Evolutionary conservation across 768 basidiomycete genomes (phyloP).

Genomic region (Leccinum variicolor): DNA sequence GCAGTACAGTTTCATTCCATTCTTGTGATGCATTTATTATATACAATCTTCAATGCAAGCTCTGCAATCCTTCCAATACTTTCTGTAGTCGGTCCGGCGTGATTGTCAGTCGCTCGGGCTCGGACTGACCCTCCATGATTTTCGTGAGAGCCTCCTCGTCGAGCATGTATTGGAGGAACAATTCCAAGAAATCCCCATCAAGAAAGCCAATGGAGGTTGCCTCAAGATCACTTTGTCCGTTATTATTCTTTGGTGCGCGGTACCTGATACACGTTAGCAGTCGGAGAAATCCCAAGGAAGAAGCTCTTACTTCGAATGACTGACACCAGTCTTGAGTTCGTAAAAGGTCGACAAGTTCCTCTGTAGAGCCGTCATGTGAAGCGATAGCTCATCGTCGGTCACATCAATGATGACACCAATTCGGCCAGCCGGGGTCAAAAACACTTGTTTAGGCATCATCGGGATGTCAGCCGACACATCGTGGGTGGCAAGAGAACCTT

Average conservation of each 20-base stretch:
- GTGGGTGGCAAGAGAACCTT: constrained; percentile 54
- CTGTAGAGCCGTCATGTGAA: constrained; percentile 67
- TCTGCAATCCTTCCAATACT: constrained; percentile 49
- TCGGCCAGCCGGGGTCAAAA: constrained; percentile 74
- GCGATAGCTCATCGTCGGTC: constrained; percentile 43
- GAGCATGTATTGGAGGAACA: constrained; percentile 45
- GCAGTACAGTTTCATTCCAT: constrained; percentile 17
- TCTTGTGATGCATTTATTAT: constrained; percentile 14
- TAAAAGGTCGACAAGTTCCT: constrained; percentile 65
- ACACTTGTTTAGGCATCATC: constrained; percentile 60
- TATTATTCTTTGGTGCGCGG: constrained; percentile 59
- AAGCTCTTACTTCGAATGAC: constrained; percentile 55
- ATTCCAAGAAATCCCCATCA: constrained; percentile 84
- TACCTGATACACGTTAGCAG: constrained; percentile 43
- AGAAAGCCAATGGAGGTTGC: constrained; percentile 68
- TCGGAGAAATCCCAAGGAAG: neutral
- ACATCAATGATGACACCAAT: constrained; percentile 73
- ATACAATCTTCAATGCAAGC: constrained; percentile 46
- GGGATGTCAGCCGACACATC: constrained; percentile 40
- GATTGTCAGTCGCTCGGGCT: constrained; percentile 54
- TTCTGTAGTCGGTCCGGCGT: constrained; percentile 35
- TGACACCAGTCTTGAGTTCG: constrained; percentile 49
- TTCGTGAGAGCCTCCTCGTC: constrained; percentile 42
- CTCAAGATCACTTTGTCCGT: constrained; percentile 58
- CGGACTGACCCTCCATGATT: constrained; percentile 55